These are phyloP conservation scores for Serendipita sp. DNA, from an alignment of 768 basidiomycete species.

Conservation along the genomic window DNA sequence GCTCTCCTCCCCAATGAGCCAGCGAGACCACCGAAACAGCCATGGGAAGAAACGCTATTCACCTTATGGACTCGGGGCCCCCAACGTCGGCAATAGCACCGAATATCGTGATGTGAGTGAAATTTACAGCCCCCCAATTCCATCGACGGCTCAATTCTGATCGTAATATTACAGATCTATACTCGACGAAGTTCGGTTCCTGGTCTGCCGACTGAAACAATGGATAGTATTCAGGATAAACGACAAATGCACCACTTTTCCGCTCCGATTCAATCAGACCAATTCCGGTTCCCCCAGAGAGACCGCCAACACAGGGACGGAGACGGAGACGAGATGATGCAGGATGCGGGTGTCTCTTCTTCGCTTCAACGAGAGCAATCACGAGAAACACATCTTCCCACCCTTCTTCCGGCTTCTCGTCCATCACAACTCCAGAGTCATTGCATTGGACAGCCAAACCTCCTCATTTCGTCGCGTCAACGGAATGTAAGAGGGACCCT, in stretches of 20 bases:
- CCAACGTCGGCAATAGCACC: not conserved
- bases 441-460: not conserved
- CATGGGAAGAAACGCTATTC: conserved; percentile 4
- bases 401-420: not conserved
- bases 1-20: not conserved
- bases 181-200: not conserved
- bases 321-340: not conserved
- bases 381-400: not conserved
- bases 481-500: not conserved
- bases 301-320: not conserved
- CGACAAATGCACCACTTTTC: conserved; percentile 1
- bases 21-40: not conserved
- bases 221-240: not conserved
- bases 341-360: not conserved
- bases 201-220: not conserved
- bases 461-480: not conserved
- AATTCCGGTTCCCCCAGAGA: not conserved
- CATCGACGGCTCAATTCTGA: not conserved
- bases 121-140: too few species aligned
- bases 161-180: not conserved
- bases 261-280: not conserved
- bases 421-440: not conserved
- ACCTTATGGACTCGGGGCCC: not conserved
- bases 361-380: not conserved
- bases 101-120: not conserved